A percentile compares a stretch with the other conserved stretches of the same genome.
Conservation (phyloP, 2,329 filamentous ascomycete species). For the Ceratocystis alfenasii region DNA sequence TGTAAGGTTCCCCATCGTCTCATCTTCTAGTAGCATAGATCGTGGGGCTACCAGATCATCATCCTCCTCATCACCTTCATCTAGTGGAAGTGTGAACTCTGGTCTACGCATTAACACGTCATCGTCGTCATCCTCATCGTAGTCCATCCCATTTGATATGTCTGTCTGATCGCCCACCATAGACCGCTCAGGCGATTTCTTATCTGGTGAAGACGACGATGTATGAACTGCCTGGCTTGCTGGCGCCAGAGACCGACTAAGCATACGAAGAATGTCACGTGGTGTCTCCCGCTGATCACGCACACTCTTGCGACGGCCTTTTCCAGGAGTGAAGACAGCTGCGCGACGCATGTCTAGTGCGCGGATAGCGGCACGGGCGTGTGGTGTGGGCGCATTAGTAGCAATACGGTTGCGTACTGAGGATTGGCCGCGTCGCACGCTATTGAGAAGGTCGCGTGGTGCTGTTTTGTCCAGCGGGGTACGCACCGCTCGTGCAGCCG, state of each 20-base stretch:
- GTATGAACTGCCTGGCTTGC: slow-evolving; percentile 35
- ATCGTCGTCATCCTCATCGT: slow-evolving; percentile 37
- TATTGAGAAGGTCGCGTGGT: slow-evolving; percentile 32
- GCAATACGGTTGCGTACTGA: slow-evolving; percentile 12
- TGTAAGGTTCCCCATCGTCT: slow-evolving; percentile 42
- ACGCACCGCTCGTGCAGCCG: slow-evolving; percentile 28
- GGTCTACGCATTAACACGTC: slow-evolving; percentile 41
- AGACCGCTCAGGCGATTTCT: slow-evolving; percentile 24
- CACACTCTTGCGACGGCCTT: slow-evolving; percentile 45
- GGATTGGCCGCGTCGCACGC: slow-evolving; percentile 34
- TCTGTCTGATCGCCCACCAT: slow-evolving; percentile 24
- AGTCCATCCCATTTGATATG: slow-evolving; percentile 23
- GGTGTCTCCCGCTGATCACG: slow-evolving; percentile 46
- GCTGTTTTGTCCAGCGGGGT: slow-evolving; percentile 34
- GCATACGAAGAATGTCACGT: slow-evolving; percentile 40
- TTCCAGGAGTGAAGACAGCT: slow-evolving; percentile 48
- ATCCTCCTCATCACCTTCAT: slow-evolving; percentile 38
- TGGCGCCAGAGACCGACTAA: slow-evolving; percentile 44
- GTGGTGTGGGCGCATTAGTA: slow-evolving; percentile 41
- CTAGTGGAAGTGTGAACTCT: slow-evolving; percentile 44
- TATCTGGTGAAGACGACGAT: slow-evolving; percentile 34
- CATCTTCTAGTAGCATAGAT: slow-evolving; percentile 44
- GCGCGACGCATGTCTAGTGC: slow-evolving; percentile 48
- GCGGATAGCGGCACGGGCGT: slow-evolving; percentile 48
- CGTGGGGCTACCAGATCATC: slow-evolving; percentile 42